phyloP scores from a whole-genome alignment of 345 rosid species.

The Salix udensis region DNA sequence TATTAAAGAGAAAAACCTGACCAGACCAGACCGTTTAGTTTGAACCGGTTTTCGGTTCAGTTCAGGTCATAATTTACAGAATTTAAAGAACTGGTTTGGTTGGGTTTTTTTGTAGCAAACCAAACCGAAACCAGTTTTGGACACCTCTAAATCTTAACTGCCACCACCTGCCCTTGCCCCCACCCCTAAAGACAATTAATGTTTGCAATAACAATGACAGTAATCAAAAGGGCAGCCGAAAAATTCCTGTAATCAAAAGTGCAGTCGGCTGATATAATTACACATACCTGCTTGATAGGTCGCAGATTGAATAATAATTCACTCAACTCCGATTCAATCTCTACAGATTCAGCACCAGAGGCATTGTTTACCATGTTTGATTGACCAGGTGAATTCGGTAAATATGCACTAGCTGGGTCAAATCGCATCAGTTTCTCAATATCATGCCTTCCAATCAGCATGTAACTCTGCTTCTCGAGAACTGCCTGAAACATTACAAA shows the following conservation, averaged over 20 bases:
- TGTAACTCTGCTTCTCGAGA: slow-evolving; percentile 96
- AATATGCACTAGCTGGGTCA: slow-evolving; percentile 72
- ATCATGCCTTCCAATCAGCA: slow-evolving; percentile 97
- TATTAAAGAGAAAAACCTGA: too few relatives aligned
- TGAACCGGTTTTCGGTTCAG: too few relatives aligned
- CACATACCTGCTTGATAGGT: slow-evolving; percentile 83
- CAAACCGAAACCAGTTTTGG: too few relatives aligned
- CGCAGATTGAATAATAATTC: slow-evolving; percentile 66
- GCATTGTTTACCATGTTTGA: slow-evolving; percentile 28
- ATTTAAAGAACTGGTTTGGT: too few relatives aligned
- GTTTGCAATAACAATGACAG: neutral
- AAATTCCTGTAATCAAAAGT: neutral
- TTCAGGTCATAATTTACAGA: too few relatives aligned
- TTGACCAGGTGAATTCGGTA: slow-evolving; percentile 54
- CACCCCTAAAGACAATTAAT: neutral
- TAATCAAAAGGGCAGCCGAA: neutral
- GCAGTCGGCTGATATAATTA: neutral
- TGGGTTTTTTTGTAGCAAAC: too few relatives aligned
- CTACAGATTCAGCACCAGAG: slow-evolving; percentile 46
- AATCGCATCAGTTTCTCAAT: slow-evolving; percentile 91
- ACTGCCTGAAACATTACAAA: slow-evolving; percentile 69
- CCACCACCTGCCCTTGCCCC: neutral
- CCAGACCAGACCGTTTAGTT: too few relatives aligned
- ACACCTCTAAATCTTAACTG: neutral
- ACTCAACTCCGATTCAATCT: slow-evolving; percentile 64